Base-by-base conservation (phyloP, 768 basidiomycete genomes). In the Lactarius hatsudake region DNA sequence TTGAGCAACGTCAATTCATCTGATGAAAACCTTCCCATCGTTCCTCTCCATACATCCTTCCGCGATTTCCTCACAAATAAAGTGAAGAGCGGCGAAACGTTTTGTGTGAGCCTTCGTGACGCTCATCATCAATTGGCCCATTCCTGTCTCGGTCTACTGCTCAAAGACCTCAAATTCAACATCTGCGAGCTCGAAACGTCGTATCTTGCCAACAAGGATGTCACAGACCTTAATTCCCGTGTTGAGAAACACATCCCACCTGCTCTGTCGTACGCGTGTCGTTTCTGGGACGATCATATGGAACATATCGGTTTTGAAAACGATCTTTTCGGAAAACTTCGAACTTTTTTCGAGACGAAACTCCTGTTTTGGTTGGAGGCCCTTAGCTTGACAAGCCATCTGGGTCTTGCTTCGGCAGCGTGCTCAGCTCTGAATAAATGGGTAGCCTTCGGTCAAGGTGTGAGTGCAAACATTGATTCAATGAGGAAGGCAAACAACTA, bases 261-360 rank as follows among this genome's bases (percentile, higher is more conserved):
- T 20, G 34, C 42, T 17, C 40, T 61, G 15, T 28, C 9, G 28
- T 61, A 61, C 26, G 60, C 60, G 17, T 61, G 60, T 38, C 30
- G n/a, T 43, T 61, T 30, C 42, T 61, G 60, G 60, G 60, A 26
- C 9, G 40, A 48, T 18, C 60, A 61, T 48, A 17, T 61, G 20
- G 0, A 30, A 42, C 40, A 23, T n/a, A 30, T 30, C 9, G 3
- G n/a, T 9, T 61, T 61, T 9, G 28, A 61, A 40, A 5, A 5
- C 0, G 4, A 61, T 9, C 15, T 61, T 15, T 61, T 43, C 26
- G 17, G 6, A 36, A 28, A 30, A 30, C 42, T 43, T 20, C 60
- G 45, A 30, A 23, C 2, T 12, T 42, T 61, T 2, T 43, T 61
- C 20, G 17, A 17, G 60, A 38, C 28, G 32, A 59, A 59, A 59